Evolutionary conservation across 495 filamentous ascomycete species (phyloP), one percentile per base, ranked within the genome.

Genomic region (Xylaria venustula): DNA sequence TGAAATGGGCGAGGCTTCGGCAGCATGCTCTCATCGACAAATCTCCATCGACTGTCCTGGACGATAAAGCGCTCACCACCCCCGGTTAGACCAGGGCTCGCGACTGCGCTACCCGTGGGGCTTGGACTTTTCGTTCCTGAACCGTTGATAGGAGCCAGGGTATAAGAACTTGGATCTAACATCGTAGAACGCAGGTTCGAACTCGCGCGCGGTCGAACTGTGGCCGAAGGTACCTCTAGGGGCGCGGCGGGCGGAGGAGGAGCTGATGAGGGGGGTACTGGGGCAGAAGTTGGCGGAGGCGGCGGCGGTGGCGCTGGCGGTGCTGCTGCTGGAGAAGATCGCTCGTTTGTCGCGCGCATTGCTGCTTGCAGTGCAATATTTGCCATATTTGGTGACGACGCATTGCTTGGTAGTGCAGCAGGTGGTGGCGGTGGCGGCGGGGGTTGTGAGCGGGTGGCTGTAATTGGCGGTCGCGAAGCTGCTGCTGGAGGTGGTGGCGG

Each of bases 31-130:
- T 98, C 93, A 30, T 85, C 80, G 65, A 91, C 86, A 72, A 97
- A 98, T 66, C 88, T 90, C 86, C 91, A 98, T 67, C 93, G 80
- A 58, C 77, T 68, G 73, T 98, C 93, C 47, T 95, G 85, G 45
- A 98, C 86, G 2, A 79, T 76, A 50, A 86, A 74, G 2, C 75
- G 73, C 37, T 79, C 81, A 37, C 76, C 73, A 28, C 73, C 78
- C 42, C 71, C 58, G 32, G 73, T 71, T 40, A 71, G 67, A 7
- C 58, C 63, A 17, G 70, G 60, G 32, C 68, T 72, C 4, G 72
- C 64, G 5, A 70, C 26, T 26, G 69, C 63, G 23, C 73, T 66
- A 19, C 65, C 63, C 1, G 75, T 72, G 1, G 80, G 78, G 54
- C 77, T 80, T 5, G 77, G 70, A 26, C 73, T 75, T 59, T 78